A percentile compares a stretch with the other conserved stretches of the same genome.
These are phyloP conservation scores for Stenocarpella maydis DNA, from an alignment of 2,329 filamentous ascomycete genomes.

Conservation along the genomic window DNA sequence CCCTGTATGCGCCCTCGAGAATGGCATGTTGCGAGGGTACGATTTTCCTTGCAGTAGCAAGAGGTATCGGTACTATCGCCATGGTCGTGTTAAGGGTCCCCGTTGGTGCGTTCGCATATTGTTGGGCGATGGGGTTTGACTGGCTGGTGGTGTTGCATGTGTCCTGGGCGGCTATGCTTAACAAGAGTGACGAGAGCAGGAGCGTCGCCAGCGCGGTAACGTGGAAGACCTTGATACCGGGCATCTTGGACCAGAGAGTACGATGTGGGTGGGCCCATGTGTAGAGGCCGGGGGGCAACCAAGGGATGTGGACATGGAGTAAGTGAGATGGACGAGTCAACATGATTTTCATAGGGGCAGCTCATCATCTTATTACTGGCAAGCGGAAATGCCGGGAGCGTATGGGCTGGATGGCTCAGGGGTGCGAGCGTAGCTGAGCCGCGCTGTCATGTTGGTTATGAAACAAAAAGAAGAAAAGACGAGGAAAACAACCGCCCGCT, in stretches of 20 bases:
- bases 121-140: constrained; percentile 57
- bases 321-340: not conserved
- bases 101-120: constrained; percentile 57
- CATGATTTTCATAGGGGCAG: constrained; percentile 3
- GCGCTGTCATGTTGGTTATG: constrained; percentile 21
- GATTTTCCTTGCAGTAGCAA: constrained; percentile 53
- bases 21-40: constrained; percentile 60
- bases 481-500: constrained; percentile 14
- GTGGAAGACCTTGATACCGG: constrained; percentile 22
- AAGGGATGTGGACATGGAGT: not conserved
- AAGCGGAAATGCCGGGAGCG: not conserved
- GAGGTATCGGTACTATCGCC: constrained; percentile 59
- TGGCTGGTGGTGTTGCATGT: constrained; percentile 43
- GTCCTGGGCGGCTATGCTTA: constrained; percentile 26
- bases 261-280: not conserved
- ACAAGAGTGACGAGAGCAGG: constrained; percentile 27
- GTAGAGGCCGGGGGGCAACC: not conserved
- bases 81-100: constrained; percentile 64
- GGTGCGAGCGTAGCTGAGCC: constrained; percentile 9
- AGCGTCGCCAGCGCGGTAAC: constrained; percentile 26
- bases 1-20: constrained; percentile 56
- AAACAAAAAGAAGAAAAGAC: constrained; percentile 7
- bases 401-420: not conserved
- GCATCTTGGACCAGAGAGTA: constrained; percentile 29
- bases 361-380: not conserved